Evolutionary conservation across 768 basidiomycete genomes (phyloP).

Genomic region (Trametes coccinea): DNA sequence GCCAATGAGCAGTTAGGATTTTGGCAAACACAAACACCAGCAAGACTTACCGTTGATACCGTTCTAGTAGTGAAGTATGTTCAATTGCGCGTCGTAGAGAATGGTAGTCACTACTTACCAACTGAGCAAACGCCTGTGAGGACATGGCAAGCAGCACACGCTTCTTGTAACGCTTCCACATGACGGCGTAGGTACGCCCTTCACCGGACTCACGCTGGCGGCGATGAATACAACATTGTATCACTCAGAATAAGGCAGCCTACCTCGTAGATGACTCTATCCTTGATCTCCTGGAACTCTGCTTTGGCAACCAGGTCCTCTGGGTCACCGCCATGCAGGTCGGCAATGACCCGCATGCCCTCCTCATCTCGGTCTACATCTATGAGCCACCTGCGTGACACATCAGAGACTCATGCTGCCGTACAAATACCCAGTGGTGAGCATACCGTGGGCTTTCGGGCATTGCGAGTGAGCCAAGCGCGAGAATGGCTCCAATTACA

Average conservation of each 20-base stretch:
- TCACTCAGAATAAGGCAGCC: constrained; percentile 8
- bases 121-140: constrained; percentile 92
- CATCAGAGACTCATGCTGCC: neutral
- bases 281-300: constrained; percentile 92
- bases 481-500: constrained; percentile 79
- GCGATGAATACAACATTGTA: neutral
- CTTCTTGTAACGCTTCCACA: constrained; percentile 88
- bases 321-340: constrained; percentile 82
- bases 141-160: constrained; percentile 93
- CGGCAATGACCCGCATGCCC: constrained; percentile 84
- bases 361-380: constrained; percentile 82
- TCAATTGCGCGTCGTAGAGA: neutral
- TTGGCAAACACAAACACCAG: neutral
- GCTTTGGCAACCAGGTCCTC: constrained; percentile 65
- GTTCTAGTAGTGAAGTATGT: constrained; percentile 57
- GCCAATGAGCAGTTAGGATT: neutral
- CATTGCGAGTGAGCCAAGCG: constrained; percentile 75
- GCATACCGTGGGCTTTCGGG: constrained; percentile 86
- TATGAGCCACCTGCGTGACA: constrained; percentile 72
- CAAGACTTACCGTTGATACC: constrained; percentile 80
- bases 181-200: constrained; percentile 69
- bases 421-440: neutral
- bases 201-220: constrained; percentile 72
- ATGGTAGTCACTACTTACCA: constrained; percentile 52
- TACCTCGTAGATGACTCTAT: constrained; percentile 70